Conservation (phyloP, 2,329 filamentous ascomycete genomes). For the Trichocomaceae sp. region DNA sequence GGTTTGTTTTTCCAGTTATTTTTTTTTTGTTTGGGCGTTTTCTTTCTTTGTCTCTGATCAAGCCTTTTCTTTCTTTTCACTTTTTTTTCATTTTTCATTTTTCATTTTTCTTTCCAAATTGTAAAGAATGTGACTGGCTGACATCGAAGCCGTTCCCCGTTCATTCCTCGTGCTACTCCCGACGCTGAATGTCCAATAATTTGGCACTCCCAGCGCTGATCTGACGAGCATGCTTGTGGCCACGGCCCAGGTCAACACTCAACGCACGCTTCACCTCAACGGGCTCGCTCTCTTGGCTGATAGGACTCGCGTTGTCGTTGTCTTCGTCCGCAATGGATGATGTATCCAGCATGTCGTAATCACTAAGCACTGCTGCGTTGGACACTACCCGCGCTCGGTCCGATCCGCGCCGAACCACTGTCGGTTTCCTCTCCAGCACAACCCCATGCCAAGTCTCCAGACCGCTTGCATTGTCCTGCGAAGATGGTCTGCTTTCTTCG, state of each 20-base stretch:
- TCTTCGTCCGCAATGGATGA: conserved; percentile 12
- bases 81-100: not conserved
- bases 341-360: conserved; percentile 36
- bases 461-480: conserved; percentile 19
- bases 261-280: conserved; percentile 56
- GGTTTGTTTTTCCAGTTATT: not conserved
- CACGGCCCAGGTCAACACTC: conserved; percentile 61
- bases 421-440: conserved; percentile 51
- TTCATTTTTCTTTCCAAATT: not conserved
- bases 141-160: not conserved
- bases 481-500: conserved; percentile 17
- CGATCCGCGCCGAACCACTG: conserved; percentile 54
- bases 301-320: conserved; percentile 1
- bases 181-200: conserved; percentile 60
- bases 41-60: conserved; percentile 1
- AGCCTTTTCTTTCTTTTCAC: conserved; percentile 8
- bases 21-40: not conserved
- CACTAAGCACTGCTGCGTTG: conserved; percentile 53
- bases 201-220: conserved; percentile 74
- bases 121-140: not conserved
- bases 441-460: conserved; percentile 45
- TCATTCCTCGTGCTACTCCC: conserved; percentile 17
- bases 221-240: conserved; percentile 62
- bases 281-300: conserved; percentile 5
- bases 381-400: conserved; percentile 50